Percentiles rank a stretch among this genome's conserved stretches.
Conservation (phyloP, 1,284 basidiomycete species). For the Stereum hirsutum region DNA sequence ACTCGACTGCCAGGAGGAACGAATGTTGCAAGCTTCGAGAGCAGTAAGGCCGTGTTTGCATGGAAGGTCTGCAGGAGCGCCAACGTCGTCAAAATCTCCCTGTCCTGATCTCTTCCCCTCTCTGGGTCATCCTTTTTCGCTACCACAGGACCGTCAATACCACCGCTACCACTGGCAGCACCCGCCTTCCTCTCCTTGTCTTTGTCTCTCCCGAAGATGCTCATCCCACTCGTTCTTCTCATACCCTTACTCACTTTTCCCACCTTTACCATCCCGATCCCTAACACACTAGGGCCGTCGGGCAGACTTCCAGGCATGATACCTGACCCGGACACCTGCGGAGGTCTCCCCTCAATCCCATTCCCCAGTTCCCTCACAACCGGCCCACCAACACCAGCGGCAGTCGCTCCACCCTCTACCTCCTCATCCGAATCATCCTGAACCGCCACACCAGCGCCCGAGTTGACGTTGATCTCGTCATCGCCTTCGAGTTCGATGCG, state of each 20-base stretch:
- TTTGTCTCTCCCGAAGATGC: constrained; percentile 16
- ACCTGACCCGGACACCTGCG: too few relatives aligned
- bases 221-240: constrained; percentile 18
- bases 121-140: constrained; percentile 13
- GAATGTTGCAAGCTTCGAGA: constrained; percentile 46
- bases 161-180: not conserved
- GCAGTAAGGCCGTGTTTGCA: constrained; percentile 55
- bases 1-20: constrained; percentile 24
- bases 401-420: too few relatives aligned
- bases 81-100: constrained; percentile 51
- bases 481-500: constrained; percentile 50
- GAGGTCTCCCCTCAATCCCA: constrained; percentile 53
- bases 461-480: constrained; percentile 34
- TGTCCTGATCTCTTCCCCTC: constrained; percentile 29
- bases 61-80: constrained; percentile 67
- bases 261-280: too few relatives aligned
- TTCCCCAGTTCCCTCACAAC: constrained; percentile 52
- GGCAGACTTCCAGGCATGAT: constrained; percentile 8
- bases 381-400: constrained; percentile 10
- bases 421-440: too few relatives aligned
- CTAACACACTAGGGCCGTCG: too few relatives aligned
- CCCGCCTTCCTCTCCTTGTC: constrained; percentile 7
- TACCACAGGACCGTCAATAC: constrained; percentile 1
- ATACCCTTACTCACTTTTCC: constrained; percentile 11
- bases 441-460: too few relatives aligned